Evolutionary conservation across 2,329 filamentous ascomycete genomes (phyloP).

Genomic region (Exophiala phaeomuriformis): DNA sequence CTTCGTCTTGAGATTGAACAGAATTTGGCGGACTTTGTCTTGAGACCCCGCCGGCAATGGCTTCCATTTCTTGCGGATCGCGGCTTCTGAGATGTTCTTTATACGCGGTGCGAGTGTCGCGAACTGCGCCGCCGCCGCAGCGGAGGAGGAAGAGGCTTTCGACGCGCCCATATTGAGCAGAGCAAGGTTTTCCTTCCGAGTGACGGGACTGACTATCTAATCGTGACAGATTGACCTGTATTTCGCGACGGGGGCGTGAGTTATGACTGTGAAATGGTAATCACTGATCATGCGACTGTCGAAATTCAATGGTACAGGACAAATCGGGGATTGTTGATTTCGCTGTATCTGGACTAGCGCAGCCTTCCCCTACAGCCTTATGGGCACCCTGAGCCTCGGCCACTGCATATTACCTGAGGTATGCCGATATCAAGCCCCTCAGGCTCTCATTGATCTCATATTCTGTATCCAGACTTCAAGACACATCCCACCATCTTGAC

Average conservation of each 20-base stretch:
- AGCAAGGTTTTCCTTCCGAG: too few relatives aligned
- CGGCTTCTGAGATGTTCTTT: slow-evolving; percentile 37
- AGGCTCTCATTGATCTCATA: not conserved
- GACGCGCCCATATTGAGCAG: slow-evolving; percentile 7
- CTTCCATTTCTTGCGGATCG: slow-evolving; percentile 42
- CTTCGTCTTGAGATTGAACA: slow-evolving; percentile 35
- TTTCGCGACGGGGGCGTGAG: too few relatives aligned
- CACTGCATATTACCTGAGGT: not conserved
- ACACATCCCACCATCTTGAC: not conserved
- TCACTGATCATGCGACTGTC: not conserved
- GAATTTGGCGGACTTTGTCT: slow-evolving; percentile 38
- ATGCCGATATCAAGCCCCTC: not conserved
- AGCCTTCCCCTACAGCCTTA: not conserved
- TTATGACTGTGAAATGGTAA: not conserved
- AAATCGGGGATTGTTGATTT: not conserved
- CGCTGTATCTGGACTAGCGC: not conserved
- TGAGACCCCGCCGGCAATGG: slow-evolving; percentile 39
- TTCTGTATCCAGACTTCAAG: not conserved
- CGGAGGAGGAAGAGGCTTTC: slow-evolving; percentile 2
- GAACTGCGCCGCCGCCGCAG: slow-evolving; percentile 20
- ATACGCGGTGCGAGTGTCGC: slow-evolving; percentile 37
- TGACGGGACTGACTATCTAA: too few relatives aligned
- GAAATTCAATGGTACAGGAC: not conserved
- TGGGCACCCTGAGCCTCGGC: not conserved
- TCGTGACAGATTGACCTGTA: too few relatives aligned